A percentile compares a stretch with the other conserved stretches of the same genome.
phyloP scores from a whole-genome alignment of 2,329 filamentous ascomycete species.

The Coniosporium tulheliwenetii region DNA sequence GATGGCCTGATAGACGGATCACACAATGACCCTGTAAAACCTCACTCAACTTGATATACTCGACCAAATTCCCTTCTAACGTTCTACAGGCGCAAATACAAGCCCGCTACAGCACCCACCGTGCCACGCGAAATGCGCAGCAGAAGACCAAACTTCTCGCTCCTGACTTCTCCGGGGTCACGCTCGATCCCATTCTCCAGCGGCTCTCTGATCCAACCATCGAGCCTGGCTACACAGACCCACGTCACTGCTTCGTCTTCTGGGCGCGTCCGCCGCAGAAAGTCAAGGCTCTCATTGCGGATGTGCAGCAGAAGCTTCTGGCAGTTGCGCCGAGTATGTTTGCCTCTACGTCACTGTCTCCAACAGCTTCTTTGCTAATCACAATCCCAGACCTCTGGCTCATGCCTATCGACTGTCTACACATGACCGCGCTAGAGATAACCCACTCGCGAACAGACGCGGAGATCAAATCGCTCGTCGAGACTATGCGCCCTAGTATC shows the following conservation, averaged over 20 bases:
- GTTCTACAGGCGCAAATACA: conserved; percentile 47
- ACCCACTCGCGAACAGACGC: conserved; percentile 59
- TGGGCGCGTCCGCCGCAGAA: conserved; percentile 72
- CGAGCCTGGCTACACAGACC: conserved; percentile 57
- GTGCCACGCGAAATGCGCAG: conserved; percentile 57
- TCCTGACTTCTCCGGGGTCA: conserved; percentile 50
- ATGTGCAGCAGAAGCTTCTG: conserved; percentile 52
- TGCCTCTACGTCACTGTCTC: neutral
- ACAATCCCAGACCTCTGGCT: conserved; percentile 55
- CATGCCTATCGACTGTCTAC: conserved; percentile 64
- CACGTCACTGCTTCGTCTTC: conserved; percentile 68
- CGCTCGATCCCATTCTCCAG: conserved; percentile 60
- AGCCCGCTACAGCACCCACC: conserved; percentile 56
- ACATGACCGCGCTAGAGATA: conserved; percentile 75
- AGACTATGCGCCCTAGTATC: conserved; percentile 39
- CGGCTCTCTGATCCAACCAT: conserved; percentile 49
- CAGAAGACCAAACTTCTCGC: conserved; percentile 62
- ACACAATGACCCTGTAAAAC: conserved; percentile 45
- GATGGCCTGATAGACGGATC: conserved; percentile 55
- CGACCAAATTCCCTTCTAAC: neutral
- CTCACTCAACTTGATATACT: neutral
- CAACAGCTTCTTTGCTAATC: neutral
- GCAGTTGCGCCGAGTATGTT: conserved; percentile 53
- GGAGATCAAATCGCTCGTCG: conserved; percentile 50
- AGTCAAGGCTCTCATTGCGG: conserved; percentile 49